Conservation (phyloP, 257 asterid species). For the Striga asiatica region DNA sequence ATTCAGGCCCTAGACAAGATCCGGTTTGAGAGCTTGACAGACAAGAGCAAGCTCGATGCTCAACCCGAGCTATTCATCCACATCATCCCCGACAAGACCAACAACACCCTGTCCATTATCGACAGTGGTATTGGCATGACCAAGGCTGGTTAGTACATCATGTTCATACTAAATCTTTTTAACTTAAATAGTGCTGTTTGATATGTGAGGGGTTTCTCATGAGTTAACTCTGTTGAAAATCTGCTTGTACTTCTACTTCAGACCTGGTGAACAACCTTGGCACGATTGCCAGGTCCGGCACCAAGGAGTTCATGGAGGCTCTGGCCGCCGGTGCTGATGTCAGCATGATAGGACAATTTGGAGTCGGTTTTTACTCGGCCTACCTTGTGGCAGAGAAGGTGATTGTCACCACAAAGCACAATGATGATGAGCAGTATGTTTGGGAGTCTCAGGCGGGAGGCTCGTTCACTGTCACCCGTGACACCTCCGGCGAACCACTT, state of each 20-base stretch:
- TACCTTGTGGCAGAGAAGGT: conserved; percentile 67
- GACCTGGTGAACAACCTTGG: conserved; percentile 75
- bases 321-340: conserved; percentile 68
- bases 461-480: conserved; percentile 55
- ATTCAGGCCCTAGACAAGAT: conserved; percentile 55
- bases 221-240: background rate
- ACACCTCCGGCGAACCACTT: conserved; percentile 35
- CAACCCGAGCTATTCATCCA: conserved; percentile 57
- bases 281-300: conserved; percentile 59
- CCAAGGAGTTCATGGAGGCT: conserved; percentile 67
- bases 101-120: conserved; percentile 36
- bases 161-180: background rate
- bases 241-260: conserved; percentile 14
- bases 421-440: conserved; percentile 55
- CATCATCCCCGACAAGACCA: conserved; percentile 54
- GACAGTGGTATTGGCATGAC: conserved; percentile 74
- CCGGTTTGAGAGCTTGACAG: conserved; percentile 52
- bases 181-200: background rate
- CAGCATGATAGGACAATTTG: conserved; percentile 70
- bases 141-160: conserved; percentile 45
- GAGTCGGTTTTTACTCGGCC: conserved; percentile 59
- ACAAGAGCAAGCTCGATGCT: conserved; percentile 58
- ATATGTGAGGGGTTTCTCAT: background rate
- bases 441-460: conserved; percentile 75
- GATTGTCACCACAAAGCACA: conserved; percentile 48